Base-by-base conservation (phyloP, 768 basidiomycete genomes). In the Mycena rebaudengoi region DNA sequence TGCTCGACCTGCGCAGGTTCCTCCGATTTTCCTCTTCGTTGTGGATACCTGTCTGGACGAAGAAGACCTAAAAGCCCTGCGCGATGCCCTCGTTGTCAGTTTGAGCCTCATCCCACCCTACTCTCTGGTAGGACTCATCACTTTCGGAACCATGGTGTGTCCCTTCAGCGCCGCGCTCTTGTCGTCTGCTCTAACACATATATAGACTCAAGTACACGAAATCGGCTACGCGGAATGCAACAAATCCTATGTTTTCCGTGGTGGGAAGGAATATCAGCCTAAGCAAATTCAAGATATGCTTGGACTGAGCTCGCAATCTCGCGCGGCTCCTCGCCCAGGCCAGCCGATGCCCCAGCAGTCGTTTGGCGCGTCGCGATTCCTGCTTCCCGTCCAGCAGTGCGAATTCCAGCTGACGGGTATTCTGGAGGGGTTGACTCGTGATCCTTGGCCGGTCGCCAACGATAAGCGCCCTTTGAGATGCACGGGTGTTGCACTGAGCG, bases 241-340 rank as follows among this genome's bases (percentile, higher is more conserved):
- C 80, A 99, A 99, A 77, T 98, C 96, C 4, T 99, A 98, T 76
- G 98, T 99, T 59, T 99, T 99, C 89, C 91, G 97, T 26, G 98
- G 98, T 43, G 93, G 91, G 13, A 99, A 99, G 78, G 98, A 99
- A 70, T 99, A 99, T 74, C 78, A 89, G 57, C 89, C 94, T 39
- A 99, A 99, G 80, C 95, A 98, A 68, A 98, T 99, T 68, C 94
- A 95, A 76, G 97, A 99, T 70, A 99, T 99, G 96, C 91, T 99
- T 40, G 94, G 92, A 25, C 85, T 98, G 43, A 89, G 86, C 71
- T 84, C 91, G 3, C 88, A 89, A 66, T 86, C 88, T 67, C 91
- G 93, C 23, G 93, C 92, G 20, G 92, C 93, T 3, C 94, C 94
- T 51, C 92, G 93, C 39, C 91, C 93, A 6, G 94, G 92, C 2